Percentiles rank a stretch among this genome's conserved stretches.
Evolutionary conservation across 2,329 filamentous ascomycete species (phyloP).

Genomic region (Didymellaceae sp.): DNA sequence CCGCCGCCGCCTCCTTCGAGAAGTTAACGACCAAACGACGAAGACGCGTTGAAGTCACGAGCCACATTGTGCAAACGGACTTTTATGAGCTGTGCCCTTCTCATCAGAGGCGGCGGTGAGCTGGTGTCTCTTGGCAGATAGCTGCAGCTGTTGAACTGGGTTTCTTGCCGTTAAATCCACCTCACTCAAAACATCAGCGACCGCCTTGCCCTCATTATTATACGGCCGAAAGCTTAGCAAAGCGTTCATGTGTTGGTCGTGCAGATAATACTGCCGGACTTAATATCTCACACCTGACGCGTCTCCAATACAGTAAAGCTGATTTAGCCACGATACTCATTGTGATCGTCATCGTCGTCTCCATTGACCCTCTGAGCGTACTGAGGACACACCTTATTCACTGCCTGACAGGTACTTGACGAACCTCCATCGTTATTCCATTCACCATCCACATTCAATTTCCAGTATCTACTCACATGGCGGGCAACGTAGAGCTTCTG

Average conservation of each 20-base stretch:
- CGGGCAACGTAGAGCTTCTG: constrained; percentile 28
- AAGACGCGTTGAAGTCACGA: background rate
- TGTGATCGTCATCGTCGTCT: too few relatives aligned
- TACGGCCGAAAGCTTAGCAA: too few relatives aligned
- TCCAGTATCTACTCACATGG: constrained; percentile 20
- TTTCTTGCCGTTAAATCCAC: too few relatives aligned
- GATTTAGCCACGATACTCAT: too few relatives aligned
- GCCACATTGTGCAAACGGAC: background rate
- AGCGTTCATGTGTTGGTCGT: too few relatives aligned
- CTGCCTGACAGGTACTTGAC: background rate
- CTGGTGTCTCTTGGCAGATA: constrained; percentile 10
- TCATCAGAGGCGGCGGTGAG: constrained; percentile 14
- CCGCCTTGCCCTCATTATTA: too few relatives aligned
- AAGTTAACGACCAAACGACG: background rate
- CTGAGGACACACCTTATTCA: background rate
- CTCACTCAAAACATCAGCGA: too few relatives aligned
- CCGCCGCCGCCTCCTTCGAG: background rate
- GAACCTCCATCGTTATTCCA: background rate
- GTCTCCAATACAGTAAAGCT: too few relatives aligned
- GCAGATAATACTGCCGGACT: too few relatives aligned
- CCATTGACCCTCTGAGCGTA: too few relatives aligned
- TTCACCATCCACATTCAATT: background rate
- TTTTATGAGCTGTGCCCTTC: background rate
- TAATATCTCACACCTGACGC: too few relatives aligned
- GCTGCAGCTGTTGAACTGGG: background rate